Evolutionary conservation across 2,329 filamentous ascomycete genomes (phyloP), one percentile per base, ranked within the genome.

Genomic region (Taxawa tesnikishii): DNA sequence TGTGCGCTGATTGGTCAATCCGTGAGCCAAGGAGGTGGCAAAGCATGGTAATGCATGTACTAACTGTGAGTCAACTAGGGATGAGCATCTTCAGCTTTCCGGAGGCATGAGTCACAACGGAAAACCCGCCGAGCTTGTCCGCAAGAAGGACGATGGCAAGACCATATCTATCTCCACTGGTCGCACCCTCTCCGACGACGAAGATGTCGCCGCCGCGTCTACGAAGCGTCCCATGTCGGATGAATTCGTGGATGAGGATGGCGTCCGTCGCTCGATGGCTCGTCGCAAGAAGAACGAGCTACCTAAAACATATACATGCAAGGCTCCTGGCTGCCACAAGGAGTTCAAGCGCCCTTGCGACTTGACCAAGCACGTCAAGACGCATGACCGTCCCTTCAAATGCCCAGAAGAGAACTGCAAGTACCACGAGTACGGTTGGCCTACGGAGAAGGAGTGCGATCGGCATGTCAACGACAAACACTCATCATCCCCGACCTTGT

Each of bases 261-360:
- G 79, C 46, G 80, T 85, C 41, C 74, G 79, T 59, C 83, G 87
- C 30, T 96, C 87, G 25, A 96, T 94, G 88, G 88, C 87, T 36
- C 80, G 87, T 37, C 79, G 85, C 44, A 92, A 92, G 73, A 93
- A 94, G 73, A 88, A 88, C 38, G 83, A 84, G 21, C 52, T 52
- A 33, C 49, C 50, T 16, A 51, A 53, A 41, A 54, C 52, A 15
- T 52, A 56, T 31, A 45, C 43, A 17, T 55, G 53, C 39, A 79
- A 76, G 31, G 79, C 82, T 5, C 83, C 88, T 58, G 80, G 92
- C 56, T 96, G 88, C 62, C 76, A 74, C 56, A 94, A 94, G 62
- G 75, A 88, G 57, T 96, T 96, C 65, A 92, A 90, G 60, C 79
- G 90, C 40, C 84, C 84, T n/a, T 96, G 90, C 58, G 90, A 98